These are phyloP conservation scores for Thoreauomyces humboldtii DNA, from an alignment of 192 early-diverging fungal species.

Conservation along the genomic window DNA sequence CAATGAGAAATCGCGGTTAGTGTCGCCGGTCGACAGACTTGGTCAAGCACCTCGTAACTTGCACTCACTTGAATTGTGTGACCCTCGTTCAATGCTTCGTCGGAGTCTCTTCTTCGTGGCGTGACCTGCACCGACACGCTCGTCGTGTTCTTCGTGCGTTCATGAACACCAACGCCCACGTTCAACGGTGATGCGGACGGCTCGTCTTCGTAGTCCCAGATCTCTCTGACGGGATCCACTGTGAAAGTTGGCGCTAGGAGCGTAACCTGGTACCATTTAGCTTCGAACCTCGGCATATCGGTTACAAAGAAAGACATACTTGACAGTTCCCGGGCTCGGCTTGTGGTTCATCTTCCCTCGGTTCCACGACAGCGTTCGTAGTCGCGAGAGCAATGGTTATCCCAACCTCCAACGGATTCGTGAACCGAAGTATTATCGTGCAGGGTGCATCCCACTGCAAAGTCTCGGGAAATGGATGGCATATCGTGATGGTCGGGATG, in stretches of 20 bases:
- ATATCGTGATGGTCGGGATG: slow-evolving; percentile 76
- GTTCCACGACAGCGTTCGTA: not conserved
- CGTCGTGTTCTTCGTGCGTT: not conserved
- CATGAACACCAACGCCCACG: not conserved
- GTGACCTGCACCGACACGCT: slow-evolving; percentile 10
- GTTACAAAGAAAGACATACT: not conserved
- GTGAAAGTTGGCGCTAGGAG: slow-evolving; percentile 64
- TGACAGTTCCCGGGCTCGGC: not conserved
- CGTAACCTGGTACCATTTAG: slow-evolving; percentile 37
- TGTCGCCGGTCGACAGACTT: too few relatives aligned
- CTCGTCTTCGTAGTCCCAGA: slow-evolving; percentile 76
- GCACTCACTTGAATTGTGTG: too few relatives aligned
- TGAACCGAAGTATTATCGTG: slow-evolving; percentile 67
- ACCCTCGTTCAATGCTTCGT: too few relatives aligned
- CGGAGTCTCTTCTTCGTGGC: too few relatives aligned
- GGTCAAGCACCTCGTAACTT: too few relatives aligned
- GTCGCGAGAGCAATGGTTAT: slow-evolving; percentile 59
- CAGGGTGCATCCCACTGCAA: slow-evolving; percentile 8
- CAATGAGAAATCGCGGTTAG: too few relatives aligned
- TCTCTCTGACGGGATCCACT: slow-evolving; percentile 71
- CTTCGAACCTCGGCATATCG: not conserved
- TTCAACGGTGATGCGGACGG: not conserved
- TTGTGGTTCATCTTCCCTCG: not conserved
- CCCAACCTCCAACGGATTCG: slow-evolving; percentile 77
- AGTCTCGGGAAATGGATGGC: slow-evolving; percentile 21